A percentile compares a stretch with the other conserved stretches of the same genome.
phyloP scores from a whole-genome alignment of 2,329 filamentous ascomycete genomes.

The Phialophora macrospora region DNA sequence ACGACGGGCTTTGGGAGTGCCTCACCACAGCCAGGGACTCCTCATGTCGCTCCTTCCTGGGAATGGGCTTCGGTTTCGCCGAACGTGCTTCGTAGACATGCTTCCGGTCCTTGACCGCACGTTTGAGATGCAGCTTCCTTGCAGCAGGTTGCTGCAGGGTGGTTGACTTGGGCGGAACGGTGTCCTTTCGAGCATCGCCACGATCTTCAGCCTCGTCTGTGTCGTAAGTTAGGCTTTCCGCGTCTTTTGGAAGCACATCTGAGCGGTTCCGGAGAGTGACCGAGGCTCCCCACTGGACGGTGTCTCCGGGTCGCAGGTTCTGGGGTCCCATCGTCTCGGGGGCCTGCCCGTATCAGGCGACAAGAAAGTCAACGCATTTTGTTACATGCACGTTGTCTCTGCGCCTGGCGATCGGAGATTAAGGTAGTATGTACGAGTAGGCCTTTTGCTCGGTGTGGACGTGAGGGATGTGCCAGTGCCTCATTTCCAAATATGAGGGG shows the following conservation, averaged over 20 bases:
- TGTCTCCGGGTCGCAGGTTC: not conserved
- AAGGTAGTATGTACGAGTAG: not conserved
- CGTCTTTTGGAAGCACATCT: not conserved
- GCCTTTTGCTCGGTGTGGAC: not conserved
- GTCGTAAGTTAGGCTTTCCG: not conserved
- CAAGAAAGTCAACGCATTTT: not conserved
- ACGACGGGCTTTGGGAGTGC: constrained; percentile 1
- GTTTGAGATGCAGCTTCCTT: constrained; percentile 4
- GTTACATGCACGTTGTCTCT: not conserved
- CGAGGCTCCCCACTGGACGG: constrained; percentile 9
- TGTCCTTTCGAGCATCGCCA: not conserved
- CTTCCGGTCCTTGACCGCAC: constrained; percentile 12
- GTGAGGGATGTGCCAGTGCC: constrained; percentile 1
- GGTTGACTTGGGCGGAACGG: not conserved
- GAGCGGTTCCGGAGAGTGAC: constrained; percentile 10
- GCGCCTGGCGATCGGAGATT: not conserved
- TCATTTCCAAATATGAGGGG: constrained; percentile 4
- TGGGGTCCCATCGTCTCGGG: constrained; percentile 2
- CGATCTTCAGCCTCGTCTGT: constrained; percentile 3
- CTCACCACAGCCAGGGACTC: not conserved
- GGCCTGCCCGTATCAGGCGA: constrained; percentile 2
- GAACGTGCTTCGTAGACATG: not conserved
- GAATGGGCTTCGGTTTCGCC: not conserved
- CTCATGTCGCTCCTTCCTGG: not conserved
- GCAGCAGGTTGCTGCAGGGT: not conserved